Percentiles rank a stretch among this genome's conserved stretches.
These are phyloP conservation scores for Sungouiozyma ichnusensis DNA, from an alignment of 805 yeast genomes.

Conservation along the genomic window DNA sequence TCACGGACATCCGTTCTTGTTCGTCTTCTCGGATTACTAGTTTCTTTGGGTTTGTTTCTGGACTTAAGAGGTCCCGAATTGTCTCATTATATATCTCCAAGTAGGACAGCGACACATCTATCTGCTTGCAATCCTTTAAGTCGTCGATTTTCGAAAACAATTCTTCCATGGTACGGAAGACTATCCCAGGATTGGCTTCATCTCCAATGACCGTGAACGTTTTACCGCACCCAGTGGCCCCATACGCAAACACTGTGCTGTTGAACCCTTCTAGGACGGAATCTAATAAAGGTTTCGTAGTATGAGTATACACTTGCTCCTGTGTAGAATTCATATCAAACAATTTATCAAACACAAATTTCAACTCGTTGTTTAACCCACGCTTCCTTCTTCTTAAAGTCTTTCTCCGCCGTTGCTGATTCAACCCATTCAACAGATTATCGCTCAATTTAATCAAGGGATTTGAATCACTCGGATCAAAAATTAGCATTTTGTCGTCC, in stretches of 20 bases:
- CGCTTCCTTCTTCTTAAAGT: conserved; percentile 13
- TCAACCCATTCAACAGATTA: conserved; percentile 21
- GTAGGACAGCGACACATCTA: conserved; percentile 60
- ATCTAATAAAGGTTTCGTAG: conserved; percentile 64
- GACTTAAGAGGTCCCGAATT: conserved; percentile 65
- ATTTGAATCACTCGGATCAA: conserved; percentile 71
- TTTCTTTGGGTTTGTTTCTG: conserved; percentile 37
- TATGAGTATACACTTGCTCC: conserved; percentile 50
- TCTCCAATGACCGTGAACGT: conserved; percentile 84
- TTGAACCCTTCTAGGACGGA: conserved; percentile 76
- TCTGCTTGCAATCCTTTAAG: conserved; percentile 40
- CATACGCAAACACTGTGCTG: conserved; percentile 90
- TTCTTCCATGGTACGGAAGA: conserved; percentile 68
- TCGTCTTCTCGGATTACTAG: conserved; percentile 64
- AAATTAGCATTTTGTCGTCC: conserved; percentile 75
- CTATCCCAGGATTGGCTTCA: conserved; percentile 64
- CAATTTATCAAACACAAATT: conserved; percentile 71
- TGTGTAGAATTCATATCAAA: conserved; percentile 62
- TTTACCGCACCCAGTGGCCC: conserved; percentile 98
- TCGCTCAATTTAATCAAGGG: conserved; percentile 35
- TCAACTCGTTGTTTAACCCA: conserved; percentile 39
- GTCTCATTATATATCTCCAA: conserved; percentile 88
- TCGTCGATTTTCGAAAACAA: conserved; percentile 53
- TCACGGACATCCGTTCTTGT: conserved; percentile 48
- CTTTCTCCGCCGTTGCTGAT: conserved; percentile 13